phyloP scores from a whole-genome alignment of 1,139 yeast species.

The Debaryomyces sp. region DNA sequence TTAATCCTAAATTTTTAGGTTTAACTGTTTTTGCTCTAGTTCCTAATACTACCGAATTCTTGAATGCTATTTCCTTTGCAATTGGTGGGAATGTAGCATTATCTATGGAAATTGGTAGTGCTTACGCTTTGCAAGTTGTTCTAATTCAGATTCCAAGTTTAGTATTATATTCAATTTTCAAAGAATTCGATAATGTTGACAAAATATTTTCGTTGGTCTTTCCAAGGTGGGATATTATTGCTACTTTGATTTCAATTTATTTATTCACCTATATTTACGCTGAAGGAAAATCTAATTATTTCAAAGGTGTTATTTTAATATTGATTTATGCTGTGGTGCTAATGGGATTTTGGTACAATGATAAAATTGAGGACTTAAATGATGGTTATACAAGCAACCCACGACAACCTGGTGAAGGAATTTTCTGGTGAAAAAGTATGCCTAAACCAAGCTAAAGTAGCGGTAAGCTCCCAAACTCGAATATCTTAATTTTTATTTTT shows the following conservation, averaged over 20 bases:
- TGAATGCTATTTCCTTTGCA: conserved; percentile 97
- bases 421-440: neutral
- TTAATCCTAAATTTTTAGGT: conserved; percentile 89
- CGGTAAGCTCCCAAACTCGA: neutral
- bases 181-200: conserved; percentile 37
- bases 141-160: conserved; percentile 90
- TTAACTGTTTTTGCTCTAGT: conserved; percentile 93
- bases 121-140: conserved; percentile 97
- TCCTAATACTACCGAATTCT: conserved; percentile 95
- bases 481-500: neutral
- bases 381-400: conserved; percentile 26
- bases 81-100: conserved; percentile 94
- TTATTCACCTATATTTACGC: conserved; percentile 93
- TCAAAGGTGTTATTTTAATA: conserved; percentile 89
- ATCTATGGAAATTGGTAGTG: conserved; percentile 97
- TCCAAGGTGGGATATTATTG: conserved; percentile 95
- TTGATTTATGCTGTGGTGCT: conserved; percentile 77
- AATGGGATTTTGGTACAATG: conserved; percentile 78
- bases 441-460: neutral
- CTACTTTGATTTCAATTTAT: conserved; percentile 82
- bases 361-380: conserved; percentile 37
- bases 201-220: conserved; percentile 79
- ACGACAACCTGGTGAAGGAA: neutral
- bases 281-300: conserved; percentile 94
- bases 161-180: conserved; percentile 71